phyloP scores from a whole-genome alignment of 805 yeast species.

The Ogataea parapolymorpha region DNA sequence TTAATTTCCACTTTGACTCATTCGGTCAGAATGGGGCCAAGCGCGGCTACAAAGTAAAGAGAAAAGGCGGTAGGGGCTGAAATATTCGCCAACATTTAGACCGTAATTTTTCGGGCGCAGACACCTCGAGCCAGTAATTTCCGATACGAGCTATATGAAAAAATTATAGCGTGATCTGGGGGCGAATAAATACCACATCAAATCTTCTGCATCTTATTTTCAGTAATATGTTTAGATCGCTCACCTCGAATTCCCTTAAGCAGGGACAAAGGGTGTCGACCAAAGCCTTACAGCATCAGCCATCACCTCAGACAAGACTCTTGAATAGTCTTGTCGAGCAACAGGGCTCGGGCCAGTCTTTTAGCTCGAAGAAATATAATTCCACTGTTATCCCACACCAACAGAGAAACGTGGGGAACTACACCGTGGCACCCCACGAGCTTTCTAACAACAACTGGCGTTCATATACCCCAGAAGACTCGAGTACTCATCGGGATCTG shows the following conservation, averaged over 20 bases:
- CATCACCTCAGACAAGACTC: conserved; percentile 23
- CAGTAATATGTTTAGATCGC: conserved; percentile 28
- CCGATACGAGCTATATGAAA: conserved; percentile 4
- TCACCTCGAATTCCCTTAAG: conserved; percentile 29
- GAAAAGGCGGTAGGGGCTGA: conserved; percentile 3
- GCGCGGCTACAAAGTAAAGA: conserved; percentile 4
- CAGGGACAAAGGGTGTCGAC: conserved; percentile 34
- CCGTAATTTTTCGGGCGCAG: neutral
- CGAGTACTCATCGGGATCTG: conserved; percentile 45
- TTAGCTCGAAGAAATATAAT: conserved; percentile 5
- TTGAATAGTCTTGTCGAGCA: conserved; percentile 24
- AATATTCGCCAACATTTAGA: neutral
- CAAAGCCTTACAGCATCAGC: conserved; percentile 31
- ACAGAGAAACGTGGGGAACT: conserved; percentile 11
- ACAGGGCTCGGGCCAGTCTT: conserved; percentile 11
- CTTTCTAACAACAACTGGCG: conserved; percentile 8
- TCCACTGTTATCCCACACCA: conserved; percentile 5
- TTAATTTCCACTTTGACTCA: conserved; percentile 9
- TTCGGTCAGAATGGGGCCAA: conserved; percentile 5
- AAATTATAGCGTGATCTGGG: conserved; percentile 7
- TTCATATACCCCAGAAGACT: conserved; percentile 25
- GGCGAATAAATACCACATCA: conserved; percentile 3
- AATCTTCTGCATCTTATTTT: neutral
- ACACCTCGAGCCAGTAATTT: conserved; percentile 12
- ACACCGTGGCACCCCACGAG: conserved; percentile 11